These are phyloP conservation scores for Serpula lacrymans DNA, from an alignment of 768 basidiomycete genomes.

Conservation along the genomic window DNA sequence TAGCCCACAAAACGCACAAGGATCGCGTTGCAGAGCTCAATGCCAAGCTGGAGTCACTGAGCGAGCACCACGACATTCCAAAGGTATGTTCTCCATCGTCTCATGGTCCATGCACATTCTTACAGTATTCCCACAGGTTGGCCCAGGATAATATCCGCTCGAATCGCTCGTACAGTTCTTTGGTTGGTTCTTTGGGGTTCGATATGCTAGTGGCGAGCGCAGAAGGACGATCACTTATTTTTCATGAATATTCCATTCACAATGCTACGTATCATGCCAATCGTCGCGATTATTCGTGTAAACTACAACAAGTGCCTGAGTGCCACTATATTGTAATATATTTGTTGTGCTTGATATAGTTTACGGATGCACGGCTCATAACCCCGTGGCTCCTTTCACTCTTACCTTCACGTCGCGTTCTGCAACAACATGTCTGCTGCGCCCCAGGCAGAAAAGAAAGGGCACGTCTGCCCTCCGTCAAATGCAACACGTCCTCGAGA, in stretches of 20 bases:
- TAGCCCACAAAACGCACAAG: conserved; percentile 87
- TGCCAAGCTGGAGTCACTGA: conserved; percentile 76
- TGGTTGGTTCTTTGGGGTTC: conserved; percentile 9
- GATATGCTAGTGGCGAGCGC: not conserved
- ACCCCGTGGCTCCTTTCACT: conserved; percentile 32
- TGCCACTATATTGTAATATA: conserved; percentile 31
- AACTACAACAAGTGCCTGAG: conserved; percentile 19
- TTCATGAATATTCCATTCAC: conserved; percentile 12
- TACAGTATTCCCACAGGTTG: conserved; percentile 53
- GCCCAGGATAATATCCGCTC: conserved; percentile 67
- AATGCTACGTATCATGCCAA: conserved; percentile 18
- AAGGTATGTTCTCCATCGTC: conserved; percentile 50
- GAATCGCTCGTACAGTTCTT: conserved; percentile 25
- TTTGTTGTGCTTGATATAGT: conserved; percentile 35
- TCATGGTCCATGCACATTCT: conserved; percentile 27
- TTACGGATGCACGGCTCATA: conserved; percentile 30
- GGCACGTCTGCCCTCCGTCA: conserved; percentile 52
- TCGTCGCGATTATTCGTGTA: conserved; percentile 17
- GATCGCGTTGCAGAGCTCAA: conserved; percentile 93
- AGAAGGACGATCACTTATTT: no score
- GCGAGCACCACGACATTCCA: conserved; percentile 94
- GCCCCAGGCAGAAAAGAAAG: conserved; percentile 41
- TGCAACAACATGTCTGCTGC: conserved; percentile 35
- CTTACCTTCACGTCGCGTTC: conserved; percentile 30
- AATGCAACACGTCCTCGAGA: conserved; percentile 70